Evolutionary conservation across 768 basidiomycete genomes (phyloP).

Genomic region (Termitomyces sp.): DNA sequence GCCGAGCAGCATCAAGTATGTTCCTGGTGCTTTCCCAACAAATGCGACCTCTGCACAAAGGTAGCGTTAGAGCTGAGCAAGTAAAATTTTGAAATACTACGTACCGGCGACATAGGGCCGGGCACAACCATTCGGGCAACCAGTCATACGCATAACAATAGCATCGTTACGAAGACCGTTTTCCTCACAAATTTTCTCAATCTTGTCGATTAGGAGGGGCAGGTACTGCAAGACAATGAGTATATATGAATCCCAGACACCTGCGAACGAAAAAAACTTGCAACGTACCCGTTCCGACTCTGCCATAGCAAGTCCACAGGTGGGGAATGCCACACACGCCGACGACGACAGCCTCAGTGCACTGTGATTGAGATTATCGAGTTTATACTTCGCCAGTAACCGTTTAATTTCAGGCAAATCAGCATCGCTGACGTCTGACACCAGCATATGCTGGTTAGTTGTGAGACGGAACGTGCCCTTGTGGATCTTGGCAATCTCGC

Average conservation of each 20-base stretch:
- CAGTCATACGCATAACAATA: slow-evolving; percentile 99
- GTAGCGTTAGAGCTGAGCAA: slow-evolving; percentile 3
- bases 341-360: slow-evolving; percentile 86
- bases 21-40: slow-evolving; percentile 92
- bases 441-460: slow-evolving; percentile 90
- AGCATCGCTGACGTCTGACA: slow-evolving; percentile 76
- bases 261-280: background rate
- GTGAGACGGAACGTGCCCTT: slow-evolving; percentile 93
- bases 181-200: slow-evolving; percentile 93
- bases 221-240: slow-evolving; percentile 58
- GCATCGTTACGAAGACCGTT: slow-evolving; percentile 90
- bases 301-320: slow-evolving; percentile 64
- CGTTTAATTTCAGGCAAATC: slow-evolving; percentile 77
- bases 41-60: slow-evolving; percentile 79
- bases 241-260: background rate
- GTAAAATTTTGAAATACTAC: slow-evolving; percentile 2
- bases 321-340: slow-evolving; percentile 97
- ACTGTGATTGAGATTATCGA: slow-evolving; percentile 81
- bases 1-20: slow-evolving; percentile 92
- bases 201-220: slow-evolving; percentile 88
- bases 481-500: slow-evolving; percentile 92
- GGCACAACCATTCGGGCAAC: slow-evolving; percentile 92
- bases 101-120: slow-evolving; percentile 87
- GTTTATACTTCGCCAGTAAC: slow-evolving; percentile 78
- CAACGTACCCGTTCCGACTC: slow-evolving; percentile 53